phyloP scores from a whole-genome alignment of 768 basidiomycete species.

The Suillus plorans region DNA sequence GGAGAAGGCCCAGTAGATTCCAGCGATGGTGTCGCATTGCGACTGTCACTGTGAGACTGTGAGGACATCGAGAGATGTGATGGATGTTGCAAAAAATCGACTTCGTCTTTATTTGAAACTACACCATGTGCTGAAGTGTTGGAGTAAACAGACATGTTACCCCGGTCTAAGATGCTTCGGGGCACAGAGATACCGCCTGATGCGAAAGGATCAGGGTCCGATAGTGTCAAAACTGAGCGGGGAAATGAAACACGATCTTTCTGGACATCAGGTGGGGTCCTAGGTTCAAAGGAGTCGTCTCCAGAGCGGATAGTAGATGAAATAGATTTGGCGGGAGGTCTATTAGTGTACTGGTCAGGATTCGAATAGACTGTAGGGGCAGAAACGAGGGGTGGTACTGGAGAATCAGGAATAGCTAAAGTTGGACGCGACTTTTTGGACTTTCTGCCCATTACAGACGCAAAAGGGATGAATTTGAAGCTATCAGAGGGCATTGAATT shows the following conservation, averaged over 20 bases:
- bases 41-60: constrained; percentile 37
- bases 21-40: neutral
- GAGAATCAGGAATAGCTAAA: constrained; percentile 53
- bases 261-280: constrained; percentile 49
- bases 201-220: constrained; percentile 67
- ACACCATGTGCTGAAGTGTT: constrained; percentile 49
- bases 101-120: constrained; percentile 38
- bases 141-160: constrained; percentile 54
- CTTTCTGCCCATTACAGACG: constrained; percentile 62
- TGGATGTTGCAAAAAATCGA: constrained; percentile 39
- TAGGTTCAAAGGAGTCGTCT: constrained; percentile 53
- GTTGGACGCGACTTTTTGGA: constrained; percentile 53
- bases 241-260: constrained; percentile 32
- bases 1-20: constrained; percentile 5
- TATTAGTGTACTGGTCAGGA: constrained; percentile 30
- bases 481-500: constrained; percentile 23
- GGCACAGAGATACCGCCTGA: constrained; percentile 45
- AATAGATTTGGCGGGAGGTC: constrained; percentile 53
- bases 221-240: constrained; percentile 57
- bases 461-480: constrained; percentile 55
- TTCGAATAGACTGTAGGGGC: constrained; percentile 18
- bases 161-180: constrained; percentile 39
- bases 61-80: constrained; percentile 64
- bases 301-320: constrained; percentile 53
- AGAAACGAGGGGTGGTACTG: constrained; percentile 20